Evolutionary conservation across 2,329 filamentous ascomycete genomes (phyloP).

Genomic region (Aspergillus phoenicis): DNA sequence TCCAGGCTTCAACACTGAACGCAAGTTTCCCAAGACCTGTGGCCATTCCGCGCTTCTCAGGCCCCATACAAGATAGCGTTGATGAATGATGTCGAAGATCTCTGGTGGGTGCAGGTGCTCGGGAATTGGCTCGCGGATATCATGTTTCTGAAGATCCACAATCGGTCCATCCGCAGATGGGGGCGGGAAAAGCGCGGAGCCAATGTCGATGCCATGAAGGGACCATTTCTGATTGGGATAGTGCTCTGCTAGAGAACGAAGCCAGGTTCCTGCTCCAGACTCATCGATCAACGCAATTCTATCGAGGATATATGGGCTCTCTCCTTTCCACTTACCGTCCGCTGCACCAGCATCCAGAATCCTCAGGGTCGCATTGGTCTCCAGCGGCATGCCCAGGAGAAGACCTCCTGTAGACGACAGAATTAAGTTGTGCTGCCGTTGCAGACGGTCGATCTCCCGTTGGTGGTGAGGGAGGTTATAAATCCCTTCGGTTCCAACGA

Average conservation of each 20-base stretch:
- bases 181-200: constrained; percentile 6
- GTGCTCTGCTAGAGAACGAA: constrained; percentile 9
- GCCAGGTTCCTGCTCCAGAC: constrained; percentile 12
- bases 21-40: constrained; percentile 8
- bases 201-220: constrained; percentile 16
- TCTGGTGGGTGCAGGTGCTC: constrained; percentile 3
- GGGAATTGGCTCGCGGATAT: constrained; percentile 15
- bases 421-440: constrained; percentile 16
- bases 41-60: constrained; percentile 14
- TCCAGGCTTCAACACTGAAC: constrained; percentile 10
- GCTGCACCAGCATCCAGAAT: constrained; percentile 17
- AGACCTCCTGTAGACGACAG: constrained; percentile 11
- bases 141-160: constrained; percentile 10
- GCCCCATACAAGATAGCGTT: constrained; percentile 18
- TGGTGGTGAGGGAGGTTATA: constrained; percentile 19
- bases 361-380: background rate
- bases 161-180: background rate
- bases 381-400: constrained; percentile 2
- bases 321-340: constrained; percentile 12
- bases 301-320: no score
- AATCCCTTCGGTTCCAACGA: constrained; percentile 17
- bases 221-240: constrained; percentile 6
- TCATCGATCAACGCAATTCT: background rate
- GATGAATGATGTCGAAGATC: constrained; percentile 17
- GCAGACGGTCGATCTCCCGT: constrained; percentile 14